A percentile compares a stretch with the other conserved stretches of the same genome.
phyloP scores from a whole-genome alignment of 352 stramenopile species.

The Globisporangium nagaii region DNA sequence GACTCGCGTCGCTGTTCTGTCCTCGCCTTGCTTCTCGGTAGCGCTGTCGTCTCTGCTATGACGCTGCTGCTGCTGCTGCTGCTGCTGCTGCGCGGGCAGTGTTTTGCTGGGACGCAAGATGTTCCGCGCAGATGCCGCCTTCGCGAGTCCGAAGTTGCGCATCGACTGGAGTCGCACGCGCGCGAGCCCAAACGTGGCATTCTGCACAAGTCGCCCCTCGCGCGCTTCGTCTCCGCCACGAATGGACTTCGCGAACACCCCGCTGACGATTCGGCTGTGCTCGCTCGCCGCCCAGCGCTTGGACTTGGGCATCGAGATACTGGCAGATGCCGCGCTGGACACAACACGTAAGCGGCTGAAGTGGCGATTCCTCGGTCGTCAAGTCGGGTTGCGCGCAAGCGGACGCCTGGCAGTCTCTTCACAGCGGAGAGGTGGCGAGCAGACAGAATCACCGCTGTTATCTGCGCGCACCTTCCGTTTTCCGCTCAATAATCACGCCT shows the following conservation, averaged over 20 bases:
- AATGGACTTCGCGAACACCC: slow-evolving; percentile 14
- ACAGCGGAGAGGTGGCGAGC: too few species aligned
- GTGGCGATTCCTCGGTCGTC: neutral
- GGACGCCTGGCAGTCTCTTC: neutral
- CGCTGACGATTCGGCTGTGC: slow-evolving; percentile 13
- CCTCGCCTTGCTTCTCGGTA: neutral
- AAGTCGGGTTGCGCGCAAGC: neutral
- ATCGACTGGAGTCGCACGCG: slow-evolving; percentile 8
- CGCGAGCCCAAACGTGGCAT: slow-evolving; percentile 12
- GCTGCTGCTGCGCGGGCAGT: neutral
- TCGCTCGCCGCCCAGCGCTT: slow-evolving; percentile 14
- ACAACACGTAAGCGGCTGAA: neutral
- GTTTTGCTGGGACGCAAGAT: neutral
- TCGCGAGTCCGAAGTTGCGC: slow-evolving; percentile 1
- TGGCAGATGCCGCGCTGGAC: neutral
- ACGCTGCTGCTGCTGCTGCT: neutral
- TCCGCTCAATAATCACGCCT: neutral
- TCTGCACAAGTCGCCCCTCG: slow-evolving; percentile 11
- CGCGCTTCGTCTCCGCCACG: slow-evolving; percentile 9
- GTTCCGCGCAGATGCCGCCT: neutral
- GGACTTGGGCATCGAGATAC: slow-evolving; percentile 4
- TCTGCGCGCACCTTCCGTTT: neutral
- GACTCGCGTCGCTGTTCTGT: neutral
- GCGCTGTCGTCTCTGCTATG: neutral
- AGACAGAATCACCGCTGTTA: neutral